A percentile compares a stretch with the other conserved stretches of the same genome.
Conservation (phyloP, 2,329 filamentous ascomycete genomes). For the Cordyceps cicadae region DNA sequence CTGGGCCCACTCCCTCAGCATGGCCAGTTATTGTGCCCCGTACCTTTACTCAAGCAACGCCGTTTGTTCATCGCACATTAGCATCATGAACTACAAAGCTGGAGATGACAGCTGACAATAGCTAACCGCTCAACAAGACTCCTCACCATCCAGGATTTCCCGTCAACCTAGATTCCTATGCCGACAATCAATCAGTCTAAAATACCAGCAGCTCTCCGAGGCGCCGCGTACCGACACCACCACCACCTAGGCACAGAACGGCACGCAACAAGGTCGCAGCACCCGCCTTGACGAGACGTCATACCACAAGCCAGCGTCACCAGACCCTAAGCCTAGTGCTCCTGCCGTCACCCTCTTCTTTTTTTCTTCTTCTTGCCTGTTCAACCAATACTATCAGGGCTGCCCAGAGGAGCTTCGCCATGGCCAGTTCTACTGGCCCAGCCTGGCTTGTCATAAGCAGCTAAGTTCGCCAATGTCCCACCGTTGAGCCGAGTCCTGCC, state of each 20-base stretch:
- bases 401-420: background rate
- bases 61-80: background rate
- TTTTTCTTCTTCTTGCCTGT: background rate
- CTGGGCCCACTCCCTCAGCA: background rate
- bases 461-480: background rate
- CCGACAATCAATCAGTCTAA: background rate
- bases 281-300: constrained; percentile 8
- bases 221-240: background rate
- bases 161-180: background rate
- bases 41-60: background rate
- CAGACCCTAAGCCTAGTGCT: constrained; percentile 3
- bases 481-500: background rate
- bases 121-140: background rate
- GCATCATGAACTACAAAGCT: background rate
- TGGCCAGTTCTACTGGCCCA: background rate
- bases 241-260: background rate
- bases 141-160: background rate
- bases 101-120: background rate
- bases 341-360: background rate
- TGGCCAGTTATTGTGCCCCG: background rate
- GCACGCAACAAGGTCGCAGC: background rate
- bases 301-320: constrained; percentile 10
- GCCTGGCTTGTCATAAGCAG: background rate
- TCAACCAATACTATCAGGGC: background rate
- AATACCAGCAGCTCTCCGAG: background rate